Evolutionary conservation across 345 rosid genomes (phyloP).

Genomic region (Pugionium cornutum): DNA sequence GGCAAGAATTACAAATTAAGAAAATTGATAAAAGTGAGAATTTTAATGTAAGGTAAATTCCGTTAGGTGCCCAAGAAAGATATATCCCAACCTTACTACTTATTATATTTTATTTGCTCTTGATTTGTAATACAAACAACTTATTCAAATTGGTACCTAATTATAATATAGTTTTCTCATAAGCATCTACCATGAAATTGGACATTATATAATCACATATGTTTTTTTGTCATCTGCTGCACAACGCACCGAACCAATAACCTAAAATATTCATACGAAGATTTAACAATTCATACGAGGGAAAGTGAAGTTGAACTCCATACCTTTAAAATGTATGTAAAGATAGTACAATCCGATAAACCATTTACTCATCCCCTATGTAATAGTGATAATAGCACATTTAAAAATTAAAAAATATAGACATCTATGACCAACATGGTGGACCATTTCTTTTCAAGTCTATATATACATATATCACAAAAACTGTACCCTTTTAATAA

Average conservation of each 20-base stretch:
- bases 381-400: constrained; percentile 19
- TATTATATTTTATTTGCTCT: neutral
- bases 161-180: constrained; percentile 13
- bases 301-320: too few species aligned
- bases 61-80: constrained; percentile 23
- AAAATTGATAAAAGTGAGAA: neutral
- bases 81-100: constrained; percentile 30
- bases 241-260: too few species aligned
- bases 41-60: constrained; percentile 19
- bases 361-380: neutral
- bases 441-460: constrained; percentile 32
- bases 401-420: constrained; percentile 31
- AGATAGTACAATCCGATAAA: too few species aligned
- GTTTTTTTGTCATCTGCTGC: too few species aligned
- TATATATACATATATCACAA: neutral
- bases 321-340: too few species aligned
- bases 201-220: neutral
- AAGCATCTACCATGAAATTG: neutral
- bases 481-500: too few species aligned
- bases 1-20: neutral
- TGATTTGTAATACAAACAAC: neutral
- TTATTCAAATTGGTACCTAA: neutral
- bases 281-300: too few species aligned
- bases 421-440: constrained; percentile 39
- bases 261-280: too few species aligned